Evolutionary conservation across 352 stramenopile species (phyloP).

Genomic region (Phytophthora cactorum): DNA sequence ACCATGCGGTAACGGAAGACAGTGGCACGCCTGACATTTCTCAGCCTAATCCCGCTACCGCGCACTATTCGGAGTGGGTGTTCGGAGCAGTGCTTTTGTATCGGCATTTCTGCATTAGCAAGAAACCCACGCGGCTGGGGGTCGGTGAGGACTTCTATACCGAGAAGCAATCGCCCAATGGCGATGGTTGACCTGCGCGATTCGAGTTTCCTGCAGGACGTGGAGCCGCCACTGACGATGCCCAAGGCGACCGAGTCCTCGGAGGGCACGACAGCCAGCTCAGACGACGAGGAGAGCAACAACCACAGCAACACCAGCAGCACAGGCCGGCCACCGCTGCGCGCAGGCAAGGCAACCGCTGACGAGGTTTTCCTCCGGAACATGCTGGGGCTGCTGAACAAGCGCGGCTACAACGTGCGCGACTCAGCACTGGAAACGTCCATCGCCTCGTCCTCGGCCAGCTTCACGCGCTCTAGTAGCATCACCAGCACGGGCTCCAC

Average conservation of each 20-base stretch:
- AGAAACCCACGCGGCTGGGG: constrained; percentile 4
- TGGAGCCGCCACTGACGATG: constrained; percentile 17
- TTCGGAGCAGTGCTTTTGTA: constrained; percentile 6
- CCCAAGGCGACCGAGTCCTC: constrained; percentile 11
- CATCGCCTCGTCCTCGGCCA: constrained; percentile 53
- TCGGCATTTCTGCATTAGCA: constrained; percentile 29
- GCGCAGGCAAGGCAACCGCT: constrained; percentile 27
- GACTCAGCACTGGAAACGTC: constrained; percentile 68
- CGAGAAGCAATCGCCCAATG: constrained; percentile 10
- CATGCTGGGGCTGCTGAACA: constrained; percentile 80
- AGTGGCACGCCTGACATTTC: constrained; percentile 27
- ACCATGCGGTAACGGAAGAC: constrained; percentile 22
- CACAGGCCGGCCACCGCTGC: constrained; percentile 12
- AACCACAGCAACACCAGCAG: constrained; percentile 19
- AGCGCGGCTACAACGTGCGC: constrained; percentile 84
- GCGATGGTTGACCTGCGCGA: constrained; percentile 19
- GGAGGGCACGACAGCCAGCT: constrained; percentile 25
- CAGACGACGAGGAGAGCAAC: constrained; percentile 33
- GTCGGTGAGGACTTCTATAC: constrained; percentile 2
- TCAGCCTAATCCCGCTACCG: constrained; percentile 22
- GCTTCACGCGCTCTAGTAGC: constrained; percentile 47
- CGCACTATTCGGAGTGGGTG: constrained; percentile 14
- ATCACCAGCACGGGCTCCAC: constrained; percentile 67
- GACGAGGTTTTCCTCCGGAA: constrained; percentile 76
- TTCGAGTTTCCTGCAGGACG: constrained; percentile 30